Evolutionary conservation across 768 basidiomycete species (phyloP), one percentile per base, ranked within the genome.

Genomic region (Suillus brevipes): DNA sequence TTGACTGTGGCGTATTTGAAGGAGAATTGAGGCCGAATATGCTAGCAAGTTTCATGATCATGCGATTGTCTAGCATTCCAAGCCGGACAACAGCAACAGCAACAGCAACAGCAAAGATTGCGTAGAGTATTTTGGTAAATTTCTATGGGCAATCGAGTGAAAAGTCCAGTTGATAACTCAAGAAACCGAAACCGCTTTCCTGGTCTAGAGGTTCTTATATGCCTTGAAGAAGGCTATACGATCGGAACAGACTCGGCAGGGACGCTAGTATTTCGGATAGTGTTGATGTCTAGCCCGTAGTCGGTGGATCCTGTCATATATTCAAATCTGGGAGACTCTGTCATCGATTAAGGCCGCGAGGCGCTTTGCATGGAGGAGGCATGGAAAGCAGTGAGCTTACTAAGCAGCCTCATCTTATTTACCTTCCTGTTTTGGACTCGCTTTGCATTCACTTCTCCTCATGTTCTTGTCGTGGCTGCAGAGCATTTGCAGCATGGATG

Each of bases 41-140:
- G 55, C 73, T 71, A 66, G 74, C 69, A 45, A 78, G 65, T 55
- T 61, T 78, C 76, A 75, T 73, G 72, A 77, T 71, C 65, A 72
- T 70, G 57, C 72, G 76, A 42, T 72, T 65, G 67, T 76, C 72
- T 67, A 78, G 67, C 75, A 76, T 78, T 62, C 73, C 73, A 56
- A 75, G 60, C 53, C 64, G 40, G 47, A 76, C 61, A 60, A 70
- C 67, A 36, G 69, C 61, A 52, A 71, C 60, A 47, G 64, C 65
- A 58, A 25, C 45, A 40, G 71, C 49, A 40, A 69, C 64, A 53
- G 65, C 67, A 56, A 28, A 38, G 37, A 76, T 55, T 63, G 74
- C 60, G 65, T 70, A 68, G 45, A 69, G 62, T 76, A 77, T 77
- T 67, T 70, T 76, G 69, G 42, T 53, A 61, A 69, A 55, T 58